phyloP scores from a whole-genome alignment of 148 eudicot species.

The Pouteria glomerata region DNA sequence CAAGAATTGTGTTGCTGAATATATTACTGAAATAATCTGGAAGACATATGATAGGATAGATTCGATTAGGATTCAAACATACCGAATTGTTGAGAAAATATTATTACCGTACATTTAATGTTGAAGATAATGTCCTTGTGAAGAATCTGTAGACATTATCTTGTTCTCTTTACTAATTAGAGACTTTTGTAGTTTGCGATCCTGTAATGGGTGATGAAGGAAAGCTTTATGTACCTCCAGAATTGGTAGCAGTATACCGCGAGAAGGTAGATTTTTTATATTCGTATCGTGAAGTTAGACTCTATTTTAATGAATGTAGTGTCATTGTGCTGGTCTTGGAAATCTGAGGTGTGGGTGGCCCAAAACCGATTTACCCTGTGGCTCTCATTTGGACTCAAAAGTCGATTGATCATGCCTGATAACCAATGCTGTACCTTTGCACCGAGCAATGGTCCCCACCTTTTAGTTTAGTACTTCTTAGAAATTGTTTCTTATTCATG shows the following conservation, averaged over 20 bases:
- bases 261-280: constrained; percentile 55
- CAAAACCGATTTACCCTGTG: not conserved
- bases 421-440: not conserved
- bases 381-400: not conserved
- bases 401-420: not conserved
- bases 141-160: not conserved
- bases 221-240: constrained; percentile 93
- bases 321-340: not conserved
- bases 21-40: not conserved
- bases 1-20: not conserved
- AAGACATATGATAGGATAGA: not conserved
- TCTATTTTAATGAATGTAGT: not conserved
- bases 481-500: not conserved
- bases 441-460: not conserved
- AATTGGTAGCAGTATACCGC: constrained; percentile 75
- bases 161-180: constrained; percentile 4
- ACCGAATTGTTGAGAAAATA: not conserved
- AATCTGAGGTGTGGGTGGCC: not conserved
- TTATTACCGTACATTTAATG: not conserved
- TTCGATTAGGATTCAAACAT: not conserved
- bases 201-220: constrained; percentile 99
- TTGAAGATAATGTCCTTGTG: not conserved
- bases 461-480: not conserved
- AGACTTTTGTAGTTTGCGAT: constrained; percentile 71
- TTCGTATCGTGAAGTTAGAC: not conserved